Conservation (phyloP, 306 rosid species). For the Pterocarpus santalinus region DNA sequence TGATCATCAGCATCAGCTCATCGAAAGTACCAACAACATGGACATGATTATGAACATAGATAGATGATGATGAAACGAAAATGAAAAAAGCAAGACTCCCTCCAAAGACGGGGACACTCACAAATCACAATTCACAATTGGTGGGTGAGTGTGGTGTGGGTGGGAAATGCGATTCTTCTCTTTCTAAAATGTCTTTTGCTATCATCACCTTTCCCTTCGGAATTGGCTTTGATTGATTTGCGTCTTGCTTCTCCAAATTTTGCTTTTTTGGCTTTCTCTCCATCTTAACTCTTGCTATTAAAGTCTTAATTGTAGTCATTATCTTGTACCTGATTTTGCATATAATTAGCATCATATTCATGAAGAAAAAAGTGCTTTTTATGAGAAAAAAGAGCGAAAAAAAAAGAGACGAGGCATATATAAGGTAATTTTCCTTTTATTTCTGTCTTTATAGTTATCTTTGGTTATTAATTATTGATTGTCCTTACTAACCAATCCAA, state of each 20-base stretch:
- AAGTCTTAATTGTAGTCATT: slow-evolving; percentile 34
- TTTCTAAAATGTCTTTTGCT: slow-evolving; percentile 26
- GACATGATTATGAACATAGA: not conserved
- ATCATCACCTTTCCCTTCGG: slow-evolving; percentile 1
- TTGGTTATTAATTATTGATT: too few species aligned
- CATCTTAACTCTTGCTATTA: not conserved
- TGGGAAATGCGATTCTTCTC: slow-evolving; percentile 39
- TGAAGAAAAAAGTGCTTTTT: slow-evolving; percentile 6
- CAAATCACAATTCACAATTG: not conserved
- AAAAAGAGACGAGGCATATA: not conserved
- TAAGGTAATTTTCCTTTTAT: not conserved
- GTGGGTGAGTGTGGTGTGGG: not conserved
- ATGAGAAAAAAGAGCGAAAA: not conserved
- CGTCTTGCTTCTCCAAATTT: slow-evolving; percentile 12
- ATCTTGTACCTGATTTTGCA: slow-evolving; percentile 10
- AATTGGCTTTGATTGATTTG: slow-evolving; percentile 28
- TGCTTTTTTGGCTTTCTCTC: slow-evolving; percentile 47
- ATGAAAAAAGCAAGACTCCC: slow-evolving; percentile 29
- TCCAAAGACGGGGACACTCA: slow-evolving; percentile 36
- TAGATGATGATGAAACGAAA: not conserved
- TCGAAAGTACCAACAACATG: slow-evolving; percentile 5
- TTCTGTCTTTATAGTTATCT: not conserved
- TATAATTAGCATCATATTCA: slow-evolving; percentile 31
- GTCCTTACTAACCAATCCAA: too few species aligned
- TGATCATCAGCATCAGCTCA: not conserved